Conservation (phyloP, 2,329 filamentous ascomycete genomes). For the Bipolaris victoriae region DNA sequence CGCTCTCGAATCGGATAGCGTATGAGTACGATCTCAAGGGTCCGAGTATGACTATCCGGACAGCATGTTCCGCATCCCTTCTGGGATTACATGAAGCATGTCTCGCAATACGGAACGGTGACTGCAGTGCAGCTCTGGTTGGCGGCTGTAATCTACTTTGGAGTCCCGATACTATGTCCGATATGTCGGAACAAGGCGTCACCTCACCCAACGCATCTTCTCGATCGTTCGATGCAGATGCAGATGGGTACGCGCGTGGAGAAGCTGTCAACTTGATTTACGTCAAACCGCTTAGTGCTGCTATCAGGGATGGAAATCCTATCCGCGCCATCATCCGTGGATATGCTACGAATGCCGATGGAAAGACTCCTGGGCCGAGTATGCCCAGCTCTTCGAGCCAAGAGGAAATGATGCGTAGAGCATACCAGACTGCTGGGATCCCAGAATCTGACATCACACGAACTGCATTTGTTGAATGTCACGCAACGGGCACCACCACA, state of each 20-base stretch:
- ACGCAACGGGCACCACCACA: background rate
- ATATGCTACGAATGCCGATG: conserved; percentile 23
- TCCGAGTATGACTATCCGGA: conserved; percentile 9
- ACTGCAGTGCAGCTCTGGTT: conserved; percentile 21
- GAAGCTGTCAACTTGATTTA: conserved; percentile 38
- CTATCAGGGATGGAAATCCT: conserved; percentile 23
- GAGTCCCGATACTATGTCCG: background rate
- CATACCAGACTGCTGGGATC: conserved; percentile 1
- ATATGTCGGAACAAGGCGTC: conserved; percentile 23
- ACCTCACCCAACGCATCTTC: conserved; percentile 21
- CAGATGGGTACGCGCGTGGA: conserved; percentile 33
- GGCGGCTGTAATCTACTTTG: conserved; percentile 25
- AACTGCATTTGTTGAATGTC: background rate
- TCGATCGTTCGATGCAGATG: conserved; percentile 28
- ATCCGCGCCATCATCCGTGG: conserved; percentile 42
- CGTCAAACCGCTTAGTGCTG: conserved; percentile 33
- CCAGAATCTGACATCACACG: background rate
- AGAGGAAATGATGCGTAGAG: background rate
- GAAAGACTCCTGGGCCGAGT: conserved; percentile 17
- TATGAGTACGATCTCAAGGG: conserved; percentile 25
- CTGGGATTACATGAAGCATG: background rate
- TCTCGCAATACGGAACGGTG: conserved; percentile 15
- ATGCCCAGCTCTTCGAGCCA: background rate
- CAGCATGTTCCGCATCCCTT: background rate
- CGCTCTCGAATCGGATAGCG: conserved; percentile 31